Base-by-base conservation (phyloP, 306 rosid genomes). In the Carpinus fangiana region DNA sequence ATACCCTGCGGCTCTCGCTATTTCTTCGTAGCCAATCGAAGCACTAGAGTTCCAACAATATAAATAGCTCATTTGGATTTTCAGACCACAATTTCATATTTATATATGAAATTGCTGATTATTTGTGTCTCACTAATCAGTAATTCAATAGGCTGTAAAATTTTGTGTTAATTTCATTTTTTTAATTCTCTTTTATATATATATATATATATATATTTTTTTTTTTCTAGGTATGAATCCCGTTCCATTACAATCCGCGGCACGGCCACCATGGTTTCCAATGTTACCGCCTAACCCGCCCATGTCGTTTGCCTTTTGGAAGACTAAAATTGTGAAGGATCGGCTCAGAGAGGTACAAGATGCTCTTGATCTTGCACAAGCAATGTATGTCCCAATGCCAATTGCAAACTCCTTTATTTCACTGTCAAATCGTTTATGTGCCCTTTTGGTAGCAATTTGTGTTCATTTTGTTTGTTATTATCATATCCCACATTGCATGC, bases 261-360 rank as follows among this genome's bases (percentile, higher is more conserved):
- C 81, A 34, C 73, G 62, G 20, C 79, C 83, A 50, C 85, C 80
- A 2, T 84, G 87, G 86, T 79, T 88, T 78, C 88, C 87, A 2
- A 68, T 81, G 77, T 56, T 87, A 47, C 90, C 90, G 0, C 87
- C 90, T 10, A 81, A 81, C 77, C 88, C 51, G 14, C 92, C 91
- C 16, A 75, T 75, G 67, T 84, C 98, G 20, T 72, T 81, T 76
- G 67, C 90, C 68, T 92, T 92, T 81, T 94, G 98, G 98, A 75
- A 84, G 66, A 86, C 76, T 67, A 57, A 62, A n/a, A 94, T 87
- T 54, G 90, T 92, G 14, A 65, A 66, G 1, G 87, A 82, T 51
- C 83, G 82, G 67, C 86, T 89, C 13, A 76, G 78, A 56, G 91
- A 89, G 45, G 80, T 94, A 84, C 94, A 92, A 47, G 84, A 82